Evolutionary conservation across 805 yeast species (phyloP).

Genomic region (Candida mattraensis): DNA sequence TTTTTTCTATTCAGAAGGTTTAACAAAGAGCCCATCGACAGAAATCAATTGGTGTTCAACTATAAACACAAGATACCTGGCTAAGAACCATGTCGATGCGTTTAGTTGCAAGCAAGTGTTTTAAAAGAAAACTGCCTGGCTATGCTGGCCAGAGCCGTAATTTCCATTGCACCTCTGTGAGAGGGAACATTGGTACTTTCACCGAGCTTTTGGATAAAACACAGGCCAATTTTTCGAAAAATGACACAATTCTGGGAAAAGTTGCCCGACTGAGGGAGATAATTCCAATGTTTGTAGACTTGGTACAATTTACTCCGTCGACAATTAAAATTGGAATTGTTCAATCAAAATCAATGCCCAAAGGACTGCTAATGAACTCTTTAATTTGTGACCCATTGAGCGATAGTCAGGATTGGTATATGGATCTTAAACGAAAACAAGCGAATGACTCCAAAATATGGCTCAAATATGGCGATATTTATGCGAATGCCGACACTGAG

Average conservation of each 20-base stretch:
- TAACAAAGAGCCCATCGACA: too few species aligned
- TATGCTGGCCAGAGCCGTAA: too few species aligned
- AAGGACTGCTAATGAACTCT: constrained; percentile 27
- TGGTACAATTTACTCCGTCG: constrained; percentile 19
- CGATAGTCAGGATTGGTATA: constrained; percentile 23
- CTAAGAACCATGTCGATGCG: too few species aligned
- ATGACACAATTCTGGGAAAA: constrained; percentile 13
- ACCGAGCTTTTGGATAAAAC: constrained; percentile 14
- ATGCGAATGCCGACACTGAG: constrained; percentile 12
- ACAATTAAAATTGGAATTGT: constrained; percentile 30
- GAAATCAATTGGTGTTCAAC: too few species aligned
- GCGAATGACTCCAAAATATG: constrained; percentile 12
- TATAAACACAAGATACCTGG: too few species aligned
- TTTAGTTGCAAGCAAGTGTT: too few species aligned
- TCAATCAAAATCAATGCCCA: constrained; percentile 20
- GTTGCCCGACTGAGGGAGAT: constrained; percentile 18
- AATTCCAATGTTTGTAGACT: constrained; percentile 6
- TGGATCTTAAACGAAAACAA: constrained; percentile 9
- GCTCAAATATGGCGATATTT: constrained; percentile 14
- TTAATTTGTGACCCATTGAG: constrained; percentile 33
- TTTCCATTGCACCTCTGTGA: too few species aligned
- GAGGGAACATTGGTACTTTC: not conserved
- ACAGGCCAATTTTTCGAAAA: constrained; percentile 14
- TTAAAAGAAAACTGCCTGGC: too few species aligned
- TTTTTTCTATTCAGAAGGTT: too few species aligned